Base-by-base conservation (phyloP, 495 filamentous ascomycete genomes). In the Lophiotrema nucula region DNA sequence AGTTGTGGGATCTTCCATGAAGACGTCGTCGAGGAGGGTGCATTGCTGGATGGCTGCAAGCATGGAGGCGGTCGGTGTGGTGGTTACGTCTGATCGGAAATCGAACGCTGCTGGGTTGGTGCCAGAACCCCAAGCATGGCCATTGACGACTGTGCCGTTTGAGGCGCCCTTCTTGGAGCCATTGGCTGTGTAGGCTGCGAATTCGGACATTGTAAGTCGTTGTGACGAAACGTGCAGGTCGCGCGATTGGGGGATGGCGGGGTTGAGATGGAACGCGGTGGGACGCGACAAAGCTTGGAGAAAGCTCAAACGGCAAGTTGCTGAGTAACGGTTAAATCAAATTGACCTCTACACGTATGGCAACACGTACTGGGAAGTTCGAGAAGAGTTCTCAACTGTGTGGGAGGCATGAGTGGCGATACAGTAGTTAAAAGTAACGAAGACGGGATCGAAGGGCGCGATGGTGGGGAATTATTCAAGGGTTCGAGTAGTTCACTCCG, bases 1-100 rank as follows among this genome's bases (percentile, higher is more conserved):
- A 23, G 92, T 96, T 0, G 88, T 90, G 0, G 83, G 79, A 70
- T 95, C 92, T 71, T 92, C 88, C 38, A 76, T 62, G 70, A 92
- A 92, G 59, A 96, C 89, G 60, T 96, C 91, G 70, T 97, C 92
- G 25, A 73, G 65, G 35, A 77, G 71, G n/a, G 72, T 69, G 4
- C 78, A 80, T 37, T 74, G 67, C 47, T 73, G 70, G 57, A 85
- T 85, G 11, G 83, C 79, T 33, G 77, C 71, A 15, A 96, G 84
- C 92, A 96, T 96, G 11, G 84, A 80, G 3, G 77, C 48, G 35
- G 90, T 95, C 1, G 92, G 92, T 0, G 89, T 91, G 6, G 92
- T 97, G 74, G 92, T 81, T 22, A 87, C 88, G 67, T 97, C 92
- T 71, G 81, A 81, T 22, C 73, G 69, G 58, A 89, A 78, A 55